Percentiles rank a stretch among this genome's conserved stretches.
phyloP scores from a whole-genome alignment of 1,284 basidiomycete genomes.

The Vanrija humicola region DNA sequence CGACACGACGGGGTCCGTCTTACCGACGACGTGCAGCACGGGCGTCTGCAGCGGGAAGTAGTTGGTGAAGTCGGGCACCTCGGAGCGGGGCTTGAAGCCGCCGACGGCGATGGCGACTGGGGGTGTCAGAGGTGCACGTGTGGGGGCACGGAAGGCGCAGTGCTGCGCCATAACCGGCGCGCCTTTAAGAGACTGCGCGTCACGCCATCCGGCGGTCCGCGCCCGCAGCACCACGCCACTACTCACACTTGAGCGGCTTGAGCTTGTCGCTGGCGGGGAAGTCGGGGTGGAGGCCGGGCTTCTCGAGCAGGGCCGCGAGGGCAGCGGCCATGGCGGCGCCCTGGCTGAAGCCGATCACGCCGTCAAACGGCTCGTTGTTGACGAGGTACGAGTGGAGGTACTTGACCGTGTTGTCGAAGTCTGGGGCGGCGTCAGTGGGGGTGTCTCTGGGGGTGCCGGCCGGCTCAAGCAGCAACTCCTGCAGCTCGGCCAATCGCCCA shows the following conservation, averaged over 20 bases:
- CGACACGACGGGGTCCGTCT: constrained; percentile 73
- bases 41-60: constrained; percentile 44
- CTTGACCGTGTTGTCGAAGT: constrained; percentile 58
- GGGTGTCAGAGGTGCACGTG: too few species aligned
- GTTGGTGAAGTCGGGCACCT: constrained; percentile 51
- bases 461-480: too few species aligned
- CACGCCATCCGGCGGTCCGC: too few species aligned
- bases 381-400: constrained; percentile 49
- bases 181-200: too few species aligned
- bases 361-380: constrained; percentile 52
- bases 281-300: constrained; percentile 58
- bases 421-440: constrained; percentile 32
- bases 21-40: constrained; percentile 74
- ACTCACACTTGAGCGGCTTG: constrained; percentile 58
- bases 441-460: constrained; percentile 4
- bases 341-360: constrained; percentile 80
- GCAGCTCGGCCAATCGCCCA: not conserved
- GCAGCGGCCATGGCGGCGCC: constrained; percentile 74
- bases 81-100: constrained; percentile 39
- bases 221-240: too few species aligned
- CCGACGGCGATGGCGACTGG: constrained; percentile 56
- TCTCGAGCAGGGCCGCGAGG: constrained; percentile 62
- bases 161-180: too few species aligned
- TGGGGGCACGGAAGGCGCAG: not conserved
- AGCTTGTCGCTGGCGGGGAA: constrained; percentile 63